Evolutionary conservation across 2,329 filamentous ascomycete species (phyloP).

Genomic region (Ophiostoma himal-ulmi): DNA sequence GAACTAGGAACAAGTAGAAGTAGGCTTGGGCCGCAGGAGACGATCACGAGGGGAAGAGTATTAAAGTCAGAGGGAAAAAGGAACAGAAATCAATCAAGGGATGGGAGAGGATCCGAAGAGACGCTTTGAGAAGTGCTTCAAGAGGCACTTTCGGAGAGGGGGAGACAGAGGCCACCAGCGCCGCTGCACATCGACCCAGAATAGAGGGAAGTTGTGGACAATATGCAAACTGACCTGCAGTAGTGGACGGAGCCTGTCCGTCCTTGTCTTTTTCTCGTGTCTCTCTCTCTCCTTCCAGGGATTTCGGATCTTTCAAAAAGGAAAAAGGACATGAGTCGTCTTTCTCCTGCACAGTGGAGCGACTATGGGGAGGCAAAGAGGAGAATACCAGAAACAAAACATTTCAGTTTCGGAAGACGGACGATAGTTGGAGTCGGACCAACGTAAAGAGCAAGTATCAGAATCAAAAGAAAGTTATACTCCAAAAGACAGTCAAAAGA

Average conservation of each 20-base stretch:
- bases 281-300: background rate
- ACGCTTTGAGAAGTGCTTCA: background rate
- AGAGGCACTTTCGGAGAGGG: background rate
- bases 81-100: constrained; percentile 1
- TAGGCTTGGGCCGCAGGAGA: background rate
- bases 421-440: background rate
- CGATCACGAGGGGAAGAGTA: constrained; percentile 8
- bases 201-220: background rate
- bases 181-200: background rate
- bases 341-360: background rate
- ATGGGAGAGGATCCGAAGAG: background rate
- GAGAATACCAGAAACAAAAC: background rate
- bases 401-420: background rate
- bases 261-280: background rate
- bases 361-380: background rate
- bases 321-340: background rate
- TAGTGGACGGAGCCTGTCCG: background rate
- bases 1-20: background rate
- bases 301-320: background rate
- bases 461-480: background rate
- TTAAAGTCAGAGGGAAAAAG: background rate
- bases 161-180: background rate
- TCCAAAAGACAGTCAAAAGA: no score
- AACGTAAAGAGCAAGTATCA: no score
- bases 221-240: background rate